These are phyloP conservation scores for Suhomyces sp. DNA, from an alignment of 805 yeast species.

Conservation along the genomic window DNA sequence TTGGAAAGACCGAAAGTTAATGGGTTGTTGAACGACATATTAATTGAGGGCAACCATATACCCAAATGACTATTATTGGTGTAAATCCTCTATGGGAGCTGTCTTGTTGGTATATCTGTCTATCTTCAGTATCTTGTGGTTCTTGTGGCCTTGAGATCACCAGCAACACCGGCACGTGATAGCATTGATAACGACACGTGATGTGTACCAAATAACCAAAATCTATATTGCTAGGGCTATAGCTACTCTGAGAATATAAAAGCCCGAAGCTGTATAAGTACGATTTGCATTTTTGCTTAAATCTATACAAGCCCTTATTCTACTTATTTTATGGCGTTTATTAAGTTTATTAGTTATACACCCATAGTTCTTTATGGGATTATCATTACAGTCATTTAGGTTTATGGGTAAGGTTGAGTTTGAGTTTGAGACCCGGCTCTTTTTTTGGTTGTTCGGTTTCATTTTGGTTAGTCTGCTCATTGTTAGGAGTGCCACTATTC, in stretches of 20 bases:
- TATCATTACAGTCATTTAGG: background rate
- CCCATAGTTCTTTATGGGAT: background rate
- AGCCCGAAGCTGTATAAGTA: no score
- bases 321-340: background rate
- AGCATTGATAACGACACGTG: no score
- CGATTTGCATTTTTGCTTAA: no score
- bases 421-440: slow-evolving; percentile 12
- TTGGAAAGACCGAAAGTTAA: slow-evolving; percentile 35
- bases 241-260: no score
- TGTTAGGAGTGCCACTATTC: background rate
- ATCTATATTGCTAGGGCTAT: no score
- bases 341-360: background rate
- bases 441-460: slow-evolving; percentile 4
- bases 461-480: slow-evolving; percentile 2
- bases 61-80: background rate
- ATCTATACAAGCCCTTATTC: no score
- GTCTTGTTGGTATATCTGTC: background rate
- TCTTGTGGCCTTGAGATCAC: background rate
- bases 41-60: background rate
- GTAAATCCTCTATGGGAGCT: no score
- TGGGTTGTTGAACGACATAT: slow-evolving; percentile 28
- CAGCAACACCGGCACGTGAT: background rate
- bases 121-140: background rate
- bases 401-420: slow-evolving; percentile 12
- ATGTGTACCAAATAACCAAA: no score